These are phyloP conservation scores for Aspergillus diversus DNA, from an alignment of 495 filamentous ascomycete species.

Conservation along the genomic window DNA sequence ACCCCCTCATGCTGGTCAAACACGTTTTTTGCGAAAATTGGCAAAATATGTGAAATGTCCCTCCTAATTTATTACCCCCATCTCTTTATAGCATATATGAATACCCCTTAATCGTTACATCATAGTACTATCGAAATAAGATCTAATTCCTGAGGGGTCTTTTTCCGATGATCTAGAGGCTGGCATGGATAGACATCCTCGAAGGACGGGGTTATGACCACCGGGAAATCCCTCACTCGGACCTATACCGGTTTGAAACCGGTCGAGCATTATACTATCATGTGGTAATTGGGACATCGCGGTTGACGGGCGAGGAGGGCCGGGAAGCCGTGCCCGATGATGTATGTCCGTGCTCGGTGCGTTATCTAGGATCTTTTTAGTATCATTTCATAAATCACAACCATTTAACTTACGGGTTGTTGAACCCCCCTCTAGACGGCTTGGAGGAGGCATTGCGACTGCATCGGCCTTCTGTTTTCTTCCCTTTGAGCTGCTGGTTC, in stretches of 20 bases:
- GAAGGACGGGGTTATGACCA: constrained; percentile 2
- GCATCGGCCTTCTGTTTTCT: constrained; percentile 23
- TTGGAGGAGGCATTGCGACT: constrained; percentile 35
- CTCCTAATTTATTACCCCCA: too few species aligned
- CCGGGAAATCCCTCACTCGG: background rate
- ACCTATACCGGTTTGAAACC: constrained; percentile 17
- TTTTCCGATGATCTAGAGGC: constrained; percentile 5
- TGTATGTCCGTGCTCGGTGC: constrained; percentile 25
- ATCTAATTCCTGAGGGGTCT: constrained; percentile 15
- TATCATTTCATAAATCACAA: background rate
- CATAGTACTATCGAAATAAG: constrained; percentile 24
- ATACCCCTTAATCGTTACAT: background rate
- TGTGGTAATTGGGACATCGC: constrained; percentile 24
- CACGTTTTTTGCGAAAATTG: too few species aligned
- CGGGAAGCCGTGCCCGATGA: constrained; percentile 29
- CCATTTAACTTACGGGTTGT: constrained; percentile 27
- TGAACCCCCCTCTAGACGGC: constrained; percentile 21
- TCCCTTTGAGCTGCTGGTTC: constrained; percentile 49
- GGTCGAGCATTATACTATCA: constrained; percentile 21
- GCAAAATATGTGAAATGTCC: too few species aligned
- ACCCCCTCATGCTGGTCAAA: too few species aligned
- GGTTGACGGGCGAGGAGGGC: constrained; percentile 23
- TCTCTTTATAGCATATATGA: too few species aligned
- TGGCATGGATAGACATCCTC: constrained; percentile 6
- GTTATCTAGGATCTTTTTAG: constrained; percentile 16